Evolutionary conservation across 73 alveolate species (phyloP).

Genomic region (Uronychia setigera): DNA sequence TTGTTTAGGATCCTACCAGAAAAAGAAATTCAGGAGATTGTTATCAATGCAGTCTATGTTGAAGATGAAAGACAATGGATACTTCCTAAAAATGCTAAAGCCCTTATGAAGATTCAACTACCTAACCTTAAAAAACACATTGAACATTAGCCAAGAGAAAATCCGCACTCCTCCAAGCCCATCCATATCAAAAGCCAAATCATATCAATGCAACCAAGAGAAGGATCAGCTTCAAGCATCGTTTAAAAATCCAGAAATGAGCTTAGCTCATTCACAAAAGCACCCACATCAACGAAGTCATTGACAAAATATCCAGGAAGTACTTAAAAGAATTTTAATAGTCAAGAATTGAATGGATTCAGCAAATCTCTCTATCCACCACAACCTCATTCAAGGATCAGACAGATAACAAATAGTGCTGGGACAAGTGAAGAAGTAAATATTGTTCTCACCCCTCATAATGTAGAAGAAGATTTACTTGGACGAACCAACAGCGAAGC

Average conservation of each 20-base stretch:
- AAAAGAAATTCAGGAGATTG: constrained; percentile 28
- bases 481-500: neutral
- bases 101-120: neutral
- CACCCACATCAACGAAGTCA: too few relatives aligned
- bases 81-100: constrained; percentile 11
- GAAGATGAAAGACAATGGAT: constrained; percentile 39
- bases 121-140: neutral
- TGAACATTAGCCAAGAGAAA: neutral
- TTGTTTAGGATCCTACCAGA: constrained; percentile 17
- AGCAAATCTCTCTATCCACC: neutral
- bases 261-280: neutral
- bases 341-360: neutral
- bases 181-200: too few relatives aligned
- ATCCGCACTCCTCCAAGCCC: too few relatives aligned
- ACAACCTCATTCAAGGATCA: neutral
- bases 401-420: too few relatives aligned
- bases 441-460: neutral
- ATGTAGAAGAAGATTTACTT: neutral
- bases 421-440: too few relatives aligned
- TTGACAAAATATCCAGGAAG: neutral
- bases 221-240: neutral
- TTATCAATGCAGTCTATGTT: constrained; percentile 22
- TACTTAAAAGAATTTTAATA: neutral
- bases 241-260: neutral
- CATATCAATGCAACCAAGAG: neutral